These are phyloP conservation scores for Phaeosphaeriaceae sp. DNA, from an alignment of 2,329 filamentous ascomycete species.

Conservation along the genomic window DNA sequence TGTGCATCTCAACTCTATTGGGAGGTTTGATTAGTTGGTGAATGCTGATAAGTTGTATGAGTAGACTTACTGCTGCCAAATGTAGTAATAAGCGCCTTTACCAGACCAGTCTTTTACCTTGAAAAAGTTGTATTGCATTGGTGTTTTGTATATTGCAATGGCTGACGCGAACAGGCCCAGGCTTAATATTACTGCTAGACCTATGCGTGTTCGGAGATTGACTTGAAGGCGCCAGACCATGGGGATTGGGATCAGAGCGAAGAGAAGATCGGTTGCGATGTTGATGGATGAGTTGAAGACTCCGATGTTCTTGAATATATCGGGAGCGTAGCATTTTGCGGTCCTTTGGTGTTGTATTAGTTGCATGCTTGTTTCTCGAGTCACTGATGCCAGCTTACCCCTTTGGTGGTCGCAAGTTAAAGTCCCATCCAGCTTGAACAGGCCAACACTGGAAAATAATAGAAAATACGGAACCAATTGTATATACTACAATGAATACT, in stretches of 20 bases:
- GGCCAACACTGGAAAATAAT: slow-evolving; percentile 45
- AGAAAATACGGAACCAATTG: slow-evolving; percentile 28
- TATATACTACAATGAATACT: slow-evolving; percentile 33
- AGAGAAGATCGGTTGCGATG: slow-evolving; percentile 48
- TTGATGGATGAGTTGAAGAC: slow-evolving; percentile 54
- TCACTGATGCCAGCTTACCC: slow-evolving; percentile 10
- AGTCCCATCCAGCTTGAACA: slow-evolving; percentile 54
- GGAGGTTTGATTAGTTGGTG: slow-evolving; percentile 29
- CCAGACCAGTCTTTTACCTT: slow-evolving; percentile 36
- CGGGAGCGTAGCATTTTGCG: slow-evolving; percentile 36
- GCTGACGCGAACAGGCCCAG: slow-evolving; percentile 46
- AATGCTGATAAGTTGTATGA: neutral
- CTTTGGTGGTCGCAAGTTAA: slow-evolving; percentile 24
- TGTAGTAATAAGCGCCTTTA: slow-evolving; percentile 32
- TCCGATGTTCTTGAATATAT: slow-evolving; percentile 55
- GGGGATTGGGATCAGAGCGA: slow-evolving; percentile 52
- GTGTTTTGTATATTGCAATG: slow-evolving; percentile 29
- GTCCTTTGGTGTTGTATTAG: slow-evolving; percentile 6
- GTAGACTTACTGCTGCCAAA: slow-evolving; percentile 31
- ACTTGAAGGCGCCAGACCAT: slow-evolving; percentile 52
- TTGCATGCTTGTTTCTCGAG: neutral
- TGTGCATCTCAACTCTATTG: slow-evolving; percentile 36
- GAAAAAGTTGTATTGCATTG: slow-evolving; percentile 38
- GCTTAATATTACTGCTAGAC: slow-evolving; percentile 41
- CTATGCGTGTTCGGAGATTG: slow-evolving; percentile 49